phyloP scores from a whole-genome alignment of 169 alveolate genomes.

The Cryptosporidium sp. region DNA sequence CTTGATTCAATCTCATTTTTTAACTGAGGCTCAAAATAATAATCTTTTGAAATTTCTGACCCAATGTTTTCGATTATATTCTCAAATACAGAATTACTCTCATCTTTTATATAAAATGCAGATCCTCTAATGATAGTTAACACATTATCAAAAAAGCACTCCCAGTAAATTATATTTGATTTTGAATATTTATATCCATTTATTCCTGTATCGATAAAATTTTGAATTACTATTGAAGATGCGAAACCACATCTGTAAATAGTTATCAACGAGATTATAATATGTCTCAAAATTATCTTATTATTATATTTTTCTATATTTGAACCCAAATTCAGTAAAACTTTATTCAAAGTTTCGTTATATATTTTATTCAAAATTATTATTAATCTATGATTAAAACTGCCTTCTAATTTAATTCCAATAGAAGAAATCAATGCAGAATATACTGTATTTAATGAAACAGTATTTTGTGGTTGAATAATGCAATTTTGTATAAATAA shows the following conservation, averaged over 20 bases:
- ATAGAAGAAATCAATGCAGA: slow-evolving; percentile 41
- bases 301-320: slow-evolving; percentile 25
- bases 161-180: slow-evolving; percentile 37
- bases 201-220: slow-evolving; percentile 18
- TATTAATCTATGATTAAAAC: background rate
- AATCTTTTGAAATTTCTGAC: background rate
- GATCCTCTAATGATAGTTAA: slow-evolving; percentile 53
- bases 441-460: slow-evolving; percentile 52
- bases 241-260: slow-evolving; percentile 61
- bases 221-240: slow-evolving; percentile 12
- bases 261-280: slow-evolving; percentile 4
- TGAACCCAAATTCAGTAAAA: background rate
- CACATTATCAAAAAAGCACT: slow-evolving; percentile 57
- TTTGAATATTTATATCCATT: slow-evolving; percentile 6
- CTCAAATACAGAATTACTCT: slow-evolving; percentile 12
- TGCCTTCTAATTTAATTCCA: slow-evolving; percentile 33
- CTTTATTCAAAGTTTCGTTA: slow-evolving; percentile 16
- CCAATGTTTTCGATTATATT: slow-evolving; percentile 13
- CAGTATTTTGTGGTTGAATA: slow-evolving; percentile 5
- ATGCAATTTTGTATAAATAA: slow-evolving; percentile 58
- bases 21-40: background rate
- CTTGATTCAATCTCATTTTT: background rate
- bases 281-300: slow-evolving; percentile 34
- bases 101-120: slow-evolving; percentile 13
- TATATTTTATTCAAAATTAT: slow-evolving; percentile 22